Evolutionary conservation across 2,329 filamentous ascomycete species (phyloP).

Genomic region (Paecilomyces formosus): DNA sequence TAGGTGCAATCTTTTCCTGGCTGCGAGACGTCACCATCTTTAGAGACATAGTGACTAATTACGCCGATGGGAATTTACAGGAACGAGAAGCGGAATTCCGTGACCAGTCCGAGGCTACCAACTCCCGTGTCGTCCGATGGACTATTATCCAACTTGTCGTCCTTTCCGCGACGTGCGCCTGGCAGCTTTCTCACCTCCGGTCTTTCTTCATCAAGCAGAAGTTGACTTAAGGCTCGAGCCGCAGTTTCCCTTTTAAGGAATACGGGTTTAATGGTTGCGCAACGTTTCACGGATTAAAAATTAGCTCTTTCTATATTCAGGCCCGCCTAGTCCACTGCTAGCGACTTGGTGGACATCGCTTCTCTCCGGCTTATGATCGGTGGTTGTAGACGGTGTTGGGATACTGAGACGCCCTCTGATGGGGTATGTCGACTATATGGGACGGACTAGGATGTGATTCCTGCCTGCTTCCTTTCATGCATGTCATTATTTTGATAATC

Average conservation of each 20-base stretch:
- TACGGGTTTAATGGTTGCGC: not conserved
- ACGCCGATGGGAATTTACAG: constrained; percentile 37
- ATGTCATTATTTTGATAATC: not conserved
- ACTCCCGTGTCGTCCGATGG: constrained; percentile 87
- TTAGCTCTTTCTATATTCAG: not conserved
- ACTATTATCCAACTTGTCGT: constrained; percentile 83
- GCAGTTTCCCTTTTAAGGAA: not conserved
- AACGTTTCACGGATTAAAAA: not conserved
- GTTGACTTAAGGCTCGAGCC: constrained; percentile 61
- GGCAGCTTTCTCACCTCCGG: constrained; percentile 92
- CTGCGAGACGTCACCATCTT: not conserved
- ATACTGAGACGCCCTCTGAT: not conserved
- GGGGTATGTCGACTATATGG: not conserved
- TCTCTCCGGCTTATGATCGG: not conserved
- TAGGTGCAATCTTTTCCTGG: constrained; percentile 35
- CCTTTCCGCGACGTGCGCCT: constrained; percentile 81
- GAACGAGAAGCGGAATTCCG: constrained; percentile 97
- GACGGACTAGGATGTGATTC: not conserved
- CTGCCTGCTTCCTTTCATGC: not conserved
- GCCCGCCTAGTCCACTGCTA: not conserved
- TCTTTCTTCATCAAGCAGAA: constrained; percentile 99
- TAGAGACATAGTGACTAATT: not conserved
- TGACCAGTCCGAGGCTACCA: constrained; percentile 92
- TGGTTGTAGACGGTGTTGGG: not conserved
- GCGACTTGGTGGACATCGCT: not conserved